Evolutionary conservation across 2,329 filamentous ascomycete genomes (phyloP), one percentile per base, ranked within the genome.

Genomic region (Coniochaeta ligniaria): DNA sequence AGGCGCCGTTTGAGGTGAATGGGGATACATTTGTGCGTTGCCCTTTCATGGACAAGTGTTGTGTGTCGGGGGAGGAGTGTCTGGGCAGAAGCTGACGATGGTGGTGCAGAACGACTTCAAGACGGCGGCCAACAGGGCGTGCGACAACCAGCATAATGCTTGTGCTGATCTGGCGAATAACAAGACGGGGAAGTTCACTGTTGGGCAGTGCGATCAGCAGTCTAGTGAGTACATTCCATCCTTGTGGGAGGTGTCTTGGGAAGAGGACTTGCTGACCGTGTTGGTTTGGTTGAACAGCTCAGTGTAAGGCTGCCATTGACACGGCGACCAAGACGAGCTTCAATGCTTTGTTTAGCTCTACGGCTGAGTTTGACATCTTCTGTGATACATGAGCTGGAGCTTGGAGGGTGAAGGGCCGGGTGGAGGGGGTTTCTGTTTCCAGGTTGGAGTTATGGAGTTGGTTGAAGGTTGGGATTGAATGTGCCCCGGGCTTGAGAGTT

Each of bases 81-180:
- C 28, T 31, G 28, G 5, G 35, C 35, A 38, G 35, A 50, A 50
- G 45, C 6, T 50, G 24, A 14, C 12, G 20, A 20, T 4, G 45
- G 28, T 31, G 28, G 28, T 5, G 28, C 28, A 31, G 78, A 66
- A 70, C 60, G 74, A 78, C 67, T 82, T 76, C 65, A 35, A 66
- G 26, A 70, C 72, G 11, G 80, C 80, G 0, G 72, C 74, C 6
- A 71, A 74, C 59, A 71, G 77, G 24, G 73, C 77, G 1, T 82
- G 80, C 69, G 77, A 80, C 64, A 76, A 77, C 65, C 80, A 82
- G 67, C 75, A 78, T 67, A 81, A 82, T 64, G 68, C 66, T 20
- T 82, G 80, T 61, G 74, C 75, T n/a, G 63, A 76, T 26, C 58
- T 69, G 22, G 77, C 77, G 36, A 81, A 81, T 63, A 70, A 67